Percentiles rank a stretch among this genome's conserved stretches.
Evolutionary conservation across 306 rosid species (phyloP).

Genomic region (Cucurbita maxima): DNA sequence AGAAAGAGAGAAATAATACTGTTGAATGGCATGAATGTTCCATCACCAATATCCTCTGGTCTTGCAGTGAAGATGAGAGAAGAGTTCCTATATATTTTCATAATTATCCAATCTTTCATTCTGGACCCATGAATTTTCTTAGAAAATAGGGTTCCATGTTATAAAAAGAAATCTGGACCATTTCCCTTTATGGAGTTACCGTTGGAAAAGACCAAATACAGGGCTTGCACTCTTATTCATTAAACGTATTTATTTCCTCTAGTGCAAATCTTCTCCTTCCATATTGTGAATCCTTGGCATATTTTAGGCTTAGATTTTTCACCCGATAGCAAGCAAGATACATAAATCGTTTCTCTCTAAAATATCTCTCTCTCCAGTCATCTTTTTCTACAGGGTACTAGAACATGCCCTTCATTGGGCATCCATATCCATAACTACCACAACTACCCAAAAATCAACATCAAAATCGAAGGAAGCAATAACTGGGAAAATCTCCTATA

Average conservation of each 20-base stretch:
- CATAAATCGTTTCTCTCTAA: not conserved
- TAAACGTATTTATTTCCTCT: not conserved
- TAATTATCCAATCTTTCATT: not conserved
- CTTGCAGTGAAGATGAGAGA: not conserved
- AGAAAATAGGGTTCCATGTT: not conserved
- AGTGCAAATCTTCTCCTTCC: not conserved
- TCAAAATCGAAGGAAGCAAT: not conserved
- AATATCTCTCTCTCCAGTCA: not conserved
- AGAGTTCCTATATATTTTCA: not conserved
- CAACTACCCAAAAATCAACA: not conserved
- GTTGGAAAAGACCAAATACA: not conserved
- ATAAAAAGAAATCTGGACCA: not conserved
- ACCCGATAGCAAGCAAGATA: not conserved
- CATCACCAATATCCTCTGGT: not conserved
- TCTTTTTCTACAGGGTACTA: not conserved
- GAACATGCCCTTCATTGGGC: not conserved
- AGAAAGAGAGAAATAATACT: too few species aligned
- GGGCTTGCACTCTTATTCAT: not conserved
- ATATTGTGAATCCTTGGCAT: not conserved
- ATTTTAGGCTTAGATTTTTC: not conserved
- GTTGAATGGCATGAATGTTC: not conserved
- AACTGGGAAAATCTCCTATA: not conserved
- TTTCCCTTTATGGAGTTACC: not conserved
- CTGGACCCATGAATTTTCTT: not conserved
- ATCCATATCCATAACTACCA: not conserved